Evolutionary conservation across 352 stramenopile species (phyloP).

Genomic region (Globisporangium splendens): DNA sequence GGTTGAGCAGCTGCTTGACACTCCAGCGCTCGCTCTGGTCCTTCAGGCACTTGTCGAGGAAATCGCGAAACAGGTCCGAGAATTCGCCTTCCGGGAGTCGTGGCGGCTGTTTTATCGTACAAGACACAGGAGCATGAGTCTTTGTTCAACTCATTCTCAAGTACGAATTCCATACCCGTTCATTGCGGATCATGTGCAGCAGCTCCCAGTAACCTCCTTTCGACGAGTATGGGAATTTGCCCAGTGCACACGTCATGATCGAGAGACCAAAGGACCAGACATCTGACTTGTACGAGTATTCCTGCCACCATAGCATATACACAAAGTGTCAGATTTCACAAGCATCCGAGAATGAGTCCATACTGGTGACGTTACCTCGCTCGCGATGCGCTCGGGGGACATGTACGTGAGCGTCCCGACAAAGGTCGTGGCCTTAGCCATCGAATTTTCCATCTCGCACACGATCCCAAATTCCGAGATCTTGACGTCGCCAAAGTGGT

Average conservation of each 20-base stretch:
- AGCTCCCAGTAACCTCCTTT: conserved; percentile 89
- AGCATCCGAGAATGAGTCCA: not conserved
- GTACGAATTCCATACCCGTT: conserved; percentile 33
- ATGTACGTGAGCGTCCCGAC: conserved; percentile 93
- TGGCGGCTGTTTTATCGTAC: conserved; percentile 38
- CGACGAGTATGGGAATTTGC: conserved; percentile 84
- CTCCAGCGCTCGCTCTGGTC: conserved; percentile 78
- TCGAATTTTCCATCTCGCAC: conserved; percentile 81
- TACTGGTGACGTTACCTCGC: conserved; percentile 35
- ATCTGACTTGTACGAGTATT: conserved; percentile 87
- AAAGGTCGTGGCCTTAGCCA: conserved; percentile 88
- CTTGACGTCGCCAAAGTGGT: conserved; percentile 90
- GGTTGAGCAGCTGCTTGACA: conserved; percentile 69
- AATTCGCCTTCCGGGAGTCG: conserved; percentile 67
- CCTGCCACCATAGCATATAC: conserved; percentile 25
- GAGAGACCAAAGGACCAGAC: conserved; percentile 85
- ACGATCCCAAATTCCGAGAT: conserved; percentile 85
- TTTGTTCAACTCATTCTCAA: conserved; percentile 1
- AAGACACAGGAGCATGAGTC: not conserved
- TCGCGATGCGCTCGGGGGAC: conserved; percentile 91
- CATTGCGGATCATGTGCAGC: conserved; percentile 86
- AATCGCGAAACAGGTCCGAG: conserved; percentile 70
- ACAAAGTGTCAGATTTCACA: not conserved
- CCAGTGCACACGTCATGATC: conserved; percentile 89
- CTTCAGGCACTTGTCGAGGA: conserved; percentile 78